These are phyloP conservation scores for Bretziella fagacearum DNA, from an alignment of 2,329 filamentous ascomycete genomes.

Conservation along the genomic window DNA sequence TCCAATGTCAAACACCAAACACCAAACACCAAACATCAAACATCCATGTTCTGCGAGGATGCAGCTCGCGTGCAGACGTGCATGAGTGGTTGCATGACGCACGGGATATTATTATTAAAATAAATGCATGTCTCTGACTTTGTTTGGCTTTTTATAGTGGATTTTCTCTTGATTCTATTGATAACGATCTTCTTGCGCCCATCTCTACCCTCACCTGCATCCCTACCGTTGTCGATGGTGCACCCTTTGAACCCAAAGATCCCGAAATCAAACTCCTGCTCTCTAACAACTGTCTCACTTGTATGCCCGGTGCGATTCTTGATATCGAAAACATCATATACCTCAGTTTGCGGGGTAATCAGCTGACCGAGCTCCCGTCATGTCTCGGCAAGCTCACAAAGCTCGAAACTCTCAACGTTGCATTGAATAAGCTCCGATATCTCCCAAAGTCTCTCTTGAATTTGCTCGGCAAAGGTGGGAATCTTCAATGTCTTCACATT, in stretches of 20 bases:
- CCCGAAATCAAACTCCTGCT: slow-evolving; percentile 46
- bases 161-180: slow-evolving; percentile 34
- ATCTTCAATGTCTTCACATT: slow-evolving; percentile 35
- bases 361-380: slow-evolving; percentile 42
- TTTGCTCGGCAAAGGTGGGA: slow-evolving; percentile 30
- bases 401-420: slow-evolving; percentile 46
- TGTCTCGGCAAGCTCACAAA: slow-evolving; percentile 40
- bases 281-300: slow-evolving; percentile 37
- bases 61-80: neutral
- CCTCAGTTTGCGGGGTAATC: slow-evolving; percentile 49
- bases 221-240: slow-evolving; percentile 35
- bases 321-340: slow-evolving; percentile 43
- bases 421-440: slow-evolving; percentile 42
- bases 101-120: neutral
- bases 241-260: slow-evolving; percentile 41
- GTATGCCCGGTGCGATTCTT: slow-evolving; percentile 44
- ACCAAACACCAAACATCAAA: neutral
- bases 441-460: slow-evolving; percentile 47
- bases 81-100: neutral
- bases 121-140: slow-evolving; percentile 11
- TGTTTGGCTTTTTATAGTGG: slow-evolving; percentile 20
- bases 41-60: slow-evolving; percentile 1
- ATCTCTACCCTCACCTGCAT: slow-evolving; percentile 38
- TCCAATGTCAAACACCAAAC: neutral
- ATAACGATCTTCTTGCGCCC: slow-evolving; percentile 39